Base-by-base conservation (phyloP, 2,329 filamentous ascomycete species). In the Tolypocladium sp. region DNA sequence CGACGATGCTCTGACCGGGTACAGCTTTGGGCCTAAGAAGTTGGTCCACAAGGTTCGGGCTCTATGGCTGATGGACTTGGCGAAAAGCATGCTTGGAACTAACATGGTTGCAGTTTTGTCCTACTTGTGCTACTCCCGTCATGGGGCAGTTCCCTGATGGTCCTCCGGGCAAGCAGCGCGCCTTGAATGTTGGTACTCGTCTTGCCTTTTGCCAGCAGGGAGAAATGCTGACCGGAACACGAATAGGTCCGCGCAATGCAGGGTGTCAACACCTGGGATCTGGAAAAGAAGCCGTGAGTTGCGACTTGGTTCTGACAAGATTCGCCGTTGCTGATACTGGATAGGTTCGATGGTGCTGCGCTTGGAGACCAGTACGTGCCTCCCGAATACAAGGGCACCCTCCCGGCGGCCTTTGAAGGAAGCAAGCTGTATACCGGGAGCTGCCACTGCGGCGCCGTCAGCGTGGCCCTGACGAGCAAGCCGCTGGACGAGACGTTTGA, bases 361-460 rank as follows among this genome's bases (percentile, higher is more conserved):
- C 42, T 69, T 1, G 70, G 70, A 4, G 64, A 69, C 0, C 46
- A 66, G 3, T 79, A 78, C 61, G 63, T 71, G 1, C 59, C 68
- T 2, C 71, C 73, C 5, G 63, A 62, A 2, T 79, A 74, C 63
- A 73, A 71, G 1, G 80, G 79, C 7, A 64, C 70, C 3, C 68
- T 76, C 41, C 80, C 79, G 2, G 64, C 68, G 3, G 68, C 61
- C 15, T 68, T 76, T 46, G 73, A 76, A 25, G 70, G 71, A 41
- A 72, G 71, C 44, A 72, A 71, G 64, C 57, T 76, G 12, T 80
- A 81, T 64, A 75, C 76, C 17, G 81, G 80, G 10, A 76, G 77
- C 66, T 83, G 81, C 66, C 80, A 83, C 68, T 83, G 81, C 66
- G 80, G 80, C 35, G 75, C 74, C 25, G 71, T 83, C 30, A 75